phyloP scores from a whole-genome alignment of 768 basidiomycete genomes.

The Tulasnella sp. region DNA sequence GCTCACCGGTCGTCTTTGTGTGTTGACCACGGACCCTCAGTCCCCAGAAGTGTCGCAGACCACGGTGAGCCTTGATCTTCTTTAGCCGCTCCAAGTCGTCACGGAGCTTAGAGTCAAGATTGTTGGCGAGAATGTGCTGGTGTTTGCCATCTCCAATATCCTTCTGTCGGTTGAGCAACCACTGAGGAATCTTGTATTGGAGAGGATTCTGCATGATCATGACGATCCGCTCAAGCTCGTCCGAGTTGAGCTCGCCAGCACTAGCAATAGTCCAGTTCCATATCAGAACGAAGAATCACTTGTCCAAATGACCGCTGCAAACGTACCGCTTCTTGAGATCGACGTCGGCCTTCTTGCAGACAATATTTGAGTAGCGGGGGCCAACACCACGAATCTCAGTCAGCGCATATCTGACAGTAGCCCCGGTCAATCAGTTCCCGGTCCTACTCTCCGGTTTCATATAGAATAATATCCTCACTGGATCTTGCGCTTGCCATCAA shows the following conservation, averaged over 20 bases:
- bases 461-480: constrained; percentile 39
- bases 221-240: constrained; percentile 97
- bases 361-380: constrained; percentile 95
- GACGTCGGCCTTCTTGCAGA: constrained; percentile 99
- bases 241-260: constrained; percentile 98
- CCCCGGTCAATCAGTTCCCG: background rate
- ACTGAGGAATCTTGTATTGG: constrained; percentile 98
- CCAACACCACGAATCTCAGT: constrained; percentile 99
- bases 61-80: constrained; percentile 97
- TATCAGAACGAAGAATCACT: background rate
- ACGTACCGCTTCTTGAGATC: constrained; percentile 95
- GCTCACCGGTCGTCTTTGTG: constrained; percentile 94
- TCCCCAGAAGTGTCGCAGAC: constrained; percentile 88
- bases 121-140: constrained; percentile 91
- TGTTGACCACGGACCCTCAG: constrained; percentile 96
- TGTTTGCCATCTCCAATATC: constrained; percentile 97
- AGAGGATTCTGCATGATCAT: constrained; percentile 99
- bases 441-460: background rate
- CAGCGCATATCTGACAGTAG: constrained; percentile 56
- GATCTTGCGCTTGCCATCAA: constrained; percentile 98
- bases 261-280: constrained; percentile 37
- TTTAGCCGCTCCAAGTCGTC: constrained; percentile 97
- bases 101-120: constrained; percentile 94
- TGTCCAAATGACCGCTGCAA: background rate
- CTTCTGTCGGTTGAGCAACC: constrained; percentile 99